A percentile compares a stretch with the other conserved stretches of the same genome.
These are phyloP conservation scores for Deakozyma indianensis DNA, from an alignment of 805 yeast species.

Conservation along the genomic window DNA sequence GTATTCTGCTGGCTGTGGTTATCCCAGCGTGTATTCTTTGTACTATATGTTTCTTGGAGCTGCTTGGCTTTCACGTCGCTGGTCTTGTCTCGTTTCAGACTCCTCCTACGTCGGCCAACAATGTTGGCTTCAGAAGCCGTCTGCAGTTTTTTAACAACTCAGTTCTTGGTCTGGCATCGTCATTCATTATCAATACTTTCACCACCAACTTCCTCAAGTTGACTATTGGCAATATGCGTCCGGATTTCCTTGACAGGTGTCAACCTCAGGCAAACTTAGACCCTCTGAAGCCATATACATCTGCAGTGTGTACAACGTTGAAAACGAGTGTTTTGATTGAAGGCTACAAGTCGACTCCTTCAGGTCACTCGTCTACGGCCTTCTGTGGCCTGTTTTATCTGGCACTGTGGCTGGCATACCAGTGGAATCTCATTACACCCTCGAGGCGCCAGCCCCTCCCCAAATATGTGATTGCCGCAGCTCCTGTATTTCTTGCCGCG, in stretches of 20 bases:
- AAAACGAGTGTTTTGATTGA: conserved; percentile 23
- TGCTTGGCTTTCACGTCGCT: neutral
- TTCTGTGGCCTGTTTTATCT: conserved; percentile 36
- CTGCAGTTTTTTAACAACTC: conserved; percentile 45
- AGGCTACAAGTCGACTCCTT: conserved; percentile 43
- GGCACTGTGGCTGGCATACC: conserved; percentile 35
- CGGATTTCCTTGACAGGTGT: conserved; percentile 84
- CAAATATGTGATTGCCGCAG: conserved; percentile 15
- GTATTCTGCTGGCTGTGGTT: conserved; percentile 26
- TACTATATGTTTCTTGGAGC: conserved; percentile 7
- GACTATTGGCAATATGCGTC: conserved; percentile 81
- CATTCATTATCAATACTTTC: conserved; percentile 44
- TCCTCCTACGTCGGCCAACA: conserved; percentile 6
- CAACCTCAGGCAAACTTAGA: conserved; percentile 49
- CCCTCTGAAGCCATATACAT: conserved; percentile 16
- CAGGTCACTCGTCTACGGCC: conserved; percentile 43
- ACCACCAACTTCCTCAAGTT: conserved; percentile 65
- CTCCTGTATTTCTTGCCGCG: conserved; percentile 39
- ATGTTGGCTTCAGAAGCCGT: conserved; percentile 5
- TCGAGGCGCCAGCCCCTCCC: conserved; percentile 7
- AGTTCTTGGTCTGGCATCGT: conserved; percentile 46
- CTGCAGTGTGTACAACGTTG: conserved; percentile 23
- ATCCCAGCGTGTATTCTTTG: conserved; percentile 17
- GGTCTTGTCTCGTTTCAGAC: neutral
- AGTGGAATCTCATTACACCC: conserved; percentile 24